phyloP scores from a whole-genome alignment of 768 basidiomycete species.

The Trametes sanguinea region DNA sequence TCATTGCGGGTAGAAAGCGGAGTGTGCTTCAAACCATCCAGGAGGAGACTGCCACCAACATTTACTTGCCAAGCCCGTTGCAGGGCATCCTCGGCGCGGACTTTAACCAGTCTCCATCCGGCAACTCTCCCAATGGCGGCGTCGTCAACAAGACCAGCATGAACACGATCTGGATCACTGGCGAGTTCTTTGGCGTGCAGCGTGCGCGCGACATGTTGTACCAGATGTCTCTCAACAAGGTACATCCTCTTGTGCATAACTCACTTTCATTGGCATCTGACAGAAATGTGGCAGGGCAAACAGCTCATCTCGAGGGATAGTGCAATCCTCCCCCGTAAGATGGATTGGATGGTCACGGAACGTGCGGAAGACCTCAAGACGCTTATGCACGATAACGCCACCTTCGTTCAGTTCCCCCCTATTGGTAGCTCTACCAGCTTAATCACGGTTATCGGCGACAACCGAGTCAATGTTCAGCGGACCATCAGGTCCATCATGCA shows the following conservation, averaged over 20 bases:
- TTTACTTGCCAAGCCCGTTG: constrained; percentile 90
- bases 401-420: constrained; percentile 91
- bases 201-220: constrained; percentile 94
- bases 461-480: constrained; percentile 90
- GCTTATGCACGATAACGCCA: constrained; percentile 95
- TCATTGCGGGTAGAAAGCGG: constrained; percentile 89
- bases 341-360: constrained; percentile 99
- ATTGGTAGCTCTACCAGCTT: constrained; percentile 91
- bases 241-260: constrained; percentile 31
- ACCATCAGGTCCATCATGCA: constrained; percentile 95
- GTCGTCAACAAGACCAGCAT: constrained; percentile 52
- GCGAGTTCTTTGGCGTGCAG: constrained; percentile 96
- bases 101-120: constrained; percentile 39
- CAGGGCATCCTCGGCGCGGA: constrained; percentile 83
- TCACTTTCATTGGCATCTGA: background rate
- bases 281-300: constrained; percentile 66
- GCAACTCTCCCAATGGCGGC: constrained; percentile 38
- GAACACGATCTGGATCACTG: constrained; percentile 93
- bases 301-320: constrained; percentile 90
- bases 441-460: constrained; percentile 92
- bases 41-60: constrained; percentile 96
- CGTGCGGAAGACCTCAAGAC: constrained; percentile 89
- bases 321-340: constrained; percentile 91
- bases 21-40: constrained; percentile 86
- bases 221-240: constrained; percentile 86